Evolutionary conservation across 768 basidiomycete genomes (phyloP), one percentile per base, ranked within the genome.

Genomic region (Pisolithus tinctorius): DNA sequence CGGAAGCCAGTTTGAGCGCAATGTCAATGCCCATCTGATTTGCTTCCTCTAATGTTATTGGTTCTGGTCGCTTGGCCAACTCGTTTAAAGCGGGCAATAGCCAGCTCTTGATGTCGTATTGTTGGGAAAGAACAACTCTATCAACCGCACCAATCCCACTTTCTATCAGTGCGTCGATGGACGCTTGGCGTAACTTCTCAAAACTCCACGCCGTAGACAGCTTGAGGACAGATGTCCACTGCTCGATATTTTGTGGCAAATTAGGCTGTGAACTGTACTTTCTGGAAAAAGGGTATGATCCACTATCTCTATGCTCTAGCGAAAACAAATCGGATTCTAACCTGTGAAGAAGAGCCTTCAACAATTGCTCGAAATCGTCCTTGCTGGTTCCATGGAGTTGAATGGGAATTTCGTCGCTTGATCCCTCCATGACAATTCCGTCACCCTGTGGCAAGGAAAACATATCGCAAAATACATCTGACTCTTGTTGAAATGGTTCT

Each of bases 161-260:
- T 2, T 16, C 23, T 6, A 4, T 8, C 38, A 74, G 56, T 6
- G 52, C 45, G 2, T 59, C n/a, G 14, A 70, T 65, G 3, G 69
- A 68, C 14, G 61, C 53, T 17, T 53, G 38, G 9, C 69, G 65
- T 20, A 71, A 47, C 17, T 50, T 52, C 20, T 54, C 52, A 50
- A 75, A 71, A 30, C 55, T 52, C 70, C 71, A 73, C 51, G 66
- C 63, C 2, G 61, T 68, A 8, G 72, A 60, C 23, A 74, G 60
- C 49, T 68, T 67, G 7, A 74, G 61, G 5, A 69, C 63, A 0
- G 68, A 62, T 6, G 64, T 54, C 73, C 71, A 73, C 45, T 71
- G 64, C 14, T 59, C 55, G 42, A 42, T 34, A 4, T 47, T 51
- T 2, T n/a, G 7, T 25, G 54, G 55, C 34, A 47, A 30, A 4